Base-by-base conservation (phyloP, 192 early-diverging fungal genomes). In the Hyaloraphidium curvatum region DNA sequence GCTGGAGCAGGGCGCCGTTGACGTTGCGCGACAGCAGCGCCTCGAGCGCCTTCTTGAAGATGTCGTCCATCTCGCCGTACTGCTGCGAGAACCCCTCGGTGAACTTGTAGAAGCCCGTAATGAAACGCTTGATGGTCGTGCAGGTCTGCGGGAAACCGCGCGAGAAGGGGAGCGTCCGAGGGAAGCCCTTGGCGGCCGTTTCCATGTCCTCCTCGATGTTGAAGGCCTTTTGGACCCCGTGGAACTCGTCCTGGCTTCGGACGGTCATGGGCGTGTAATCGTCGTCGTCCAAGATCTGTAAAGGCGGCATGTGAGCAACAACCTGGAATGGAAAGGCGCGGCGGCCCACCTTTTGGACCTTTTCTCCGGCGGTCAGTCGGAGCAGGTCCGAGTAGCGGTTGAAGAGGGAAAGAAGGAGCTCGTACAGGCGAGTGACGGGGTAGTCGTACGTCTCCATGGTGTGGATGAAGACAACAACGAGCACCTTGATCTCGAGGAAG, bases 401-500 rank as follows among this genome's bases (percentile, higher is more conserved):
- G 59, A 89, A 84, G 17, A 91, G 66, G 0, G 80, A 78, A 19
- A 83, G 56, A 48, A 87, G 73, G 31, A 85, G 64, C 39, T 86
- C 82, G 28, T 70, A 72, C 51, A 88, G 59, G 25, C 67, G 67
- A 14, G 70, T 70, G 1, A 89, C 78, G 23, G 73, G 70, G 56
- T 85, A 91, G 9, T 76, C 78, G 60, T 84, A 89, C 5, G 70
- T 71, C 66, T 91, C 88, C 67, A 97, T 71, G 13, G 87, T 92
- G 48, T 91, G 81, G 17, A 91, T 92, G 56, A 91, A 99, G 1
- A 82, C 70, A 23, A 82, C 72, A 48, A 97, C 67, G n/a, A 64
- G 41, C 26, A 75, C 55, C 54, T 97, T 88, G 55, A 99, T 79
- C 28, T 66, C 59, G 31, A 89, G 61, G 28, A 92, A 91, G 48